Evolutionary conservation across 192 early-diverging fungal species (phyloP).

Genomic region (Backusella luteola): DNA sequence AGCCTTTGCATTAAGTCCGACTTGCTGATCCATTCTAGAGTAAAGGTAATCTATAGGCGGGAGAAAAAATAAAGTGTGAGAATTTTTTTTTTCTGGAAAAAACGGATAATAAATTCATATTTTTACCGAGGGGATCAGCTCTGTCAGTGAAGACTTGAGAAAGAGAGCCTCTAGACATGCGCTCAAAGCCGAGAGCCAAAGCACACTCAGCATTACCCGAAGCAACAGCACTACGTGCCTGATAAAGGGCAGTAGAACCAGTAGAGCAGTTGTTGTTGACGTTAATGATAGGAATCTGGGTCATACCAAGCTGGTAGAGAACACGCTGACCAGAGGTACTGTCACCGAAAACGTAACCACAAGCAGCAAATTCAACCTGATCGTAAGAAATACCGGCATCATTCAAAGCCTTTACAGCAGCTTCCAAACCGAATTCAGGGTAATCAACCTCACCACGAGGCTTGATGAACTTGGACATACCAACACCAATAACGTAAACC

Average conservation of each 20-base stretch:
- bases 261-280: conserved; percentile 81
- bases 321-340: conserved; percentile 67
- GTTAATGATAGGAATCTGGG: conserved; percentile 66
- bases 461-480: conserved; percentile 63
- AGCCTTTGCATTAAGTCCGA: conserved; percentile 50
- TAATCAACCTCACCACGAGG: conserved; percentile 52
- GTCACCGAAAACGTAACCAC: conserved; percentile 55
- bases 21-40: conserved; percentile 48
- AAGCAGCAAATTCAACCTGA: conserved; percentile 54
- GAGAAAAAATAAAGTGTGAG: neutral
- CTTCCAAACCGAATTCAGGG: conserved; percentile 58
- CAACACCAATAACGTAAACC: conserved; percentile 50
- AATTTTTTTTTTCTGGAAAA: conserved; percentile 29
- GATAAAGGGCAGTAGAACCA: conserved; percentile 65
- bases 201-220: conserved; percentile 61
- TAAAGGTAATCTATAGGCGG: neutral
- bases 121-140: conserved; percentile 55
- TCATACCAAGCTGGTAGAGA: conserved; percentile 70
- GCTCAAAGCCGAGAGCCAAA: conserved; percentile 76
- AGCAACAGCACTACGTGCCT: conserved; percentile 60
- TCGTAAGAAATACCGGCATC: conserved; percentile 72
- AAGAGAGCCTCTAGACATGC: conserved; percentile 58
- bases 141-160: conserved; percentile 52
- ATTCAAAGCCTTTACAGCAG: conserved; percentile 66
- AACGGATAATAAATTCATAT: neutral